These are phyloP conservation scores for Sporothrix globosa DNA, from an alignment of 2,329 filamentous ascomycete species.

Conservation along the genomic window DNA sequence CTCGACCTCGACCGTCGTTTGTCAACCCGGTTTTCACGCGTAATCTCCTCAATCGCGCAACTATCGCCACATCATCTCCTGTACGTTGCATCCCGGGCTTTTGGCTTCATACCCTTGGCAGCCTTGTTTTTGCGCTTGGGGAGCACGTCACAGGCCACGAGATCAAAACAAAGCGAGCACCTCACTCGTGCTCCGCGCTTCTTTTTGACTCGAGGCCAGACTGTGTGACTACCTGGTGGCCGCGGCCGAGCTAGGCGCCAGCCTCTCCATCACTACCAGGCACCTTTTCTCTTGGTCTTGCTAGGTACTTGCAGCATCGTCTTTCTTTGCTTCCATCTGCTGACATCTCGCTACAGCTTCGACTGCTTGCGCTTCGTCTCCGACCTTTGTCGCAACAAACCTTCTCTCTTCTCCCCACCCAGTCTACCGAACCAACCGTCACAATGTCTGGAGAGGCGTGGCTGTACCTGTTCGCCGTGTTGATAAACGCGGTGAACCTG, in stretches of 20 bases:
- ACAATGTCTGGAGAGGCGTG: slow-evolving; percentile 96
- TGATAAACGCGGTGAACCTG: slow-evolving; percentile 99
- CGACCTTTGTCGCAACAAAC: neutral
- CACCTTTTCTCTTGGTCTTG: neutral
- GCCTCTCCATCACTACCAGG: slow-evolving; percentile 26
- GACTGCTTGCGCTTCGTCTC: slow-evolving; percentile 8
- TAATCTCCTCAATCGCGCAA: neutral
- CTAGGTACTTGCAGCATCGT: neutral
- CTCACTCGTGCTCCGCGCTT: neutral
- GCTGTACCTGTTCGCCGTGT: slow-evolving; percentile 95
- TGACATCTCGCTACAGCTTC: too few relatives aligned
- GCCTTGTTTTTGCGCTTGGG: neutral
- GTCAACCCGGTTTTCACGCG: neutral
- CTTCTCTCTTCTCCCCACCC: neutral
- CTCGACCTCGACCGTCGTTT: slow-evolving; percentile 8
- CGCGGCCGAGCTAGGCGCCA: slow-evolving; percentile 24
- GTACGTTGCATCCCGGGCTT: slow-evolving; percentile 16
- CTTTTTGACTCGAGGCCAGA: neutral
- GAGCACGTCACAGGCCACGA: neutral
- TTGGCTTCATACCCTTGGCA: slow-evolving; percentile 3
- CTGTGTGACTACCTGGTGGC: neutral
- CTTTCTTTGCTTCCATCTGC: too few relatives aligned
- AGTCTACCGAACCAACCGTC: slow-evolving; percentile 33
- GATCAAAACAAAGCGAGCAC: neutral
- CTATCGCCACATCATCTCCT: slow-evolving; percentile 6